Base-by-base conservation (phyloP, 2,329 filamentous ascomycete genomes). In the Clarireedia sp. region DNA sequence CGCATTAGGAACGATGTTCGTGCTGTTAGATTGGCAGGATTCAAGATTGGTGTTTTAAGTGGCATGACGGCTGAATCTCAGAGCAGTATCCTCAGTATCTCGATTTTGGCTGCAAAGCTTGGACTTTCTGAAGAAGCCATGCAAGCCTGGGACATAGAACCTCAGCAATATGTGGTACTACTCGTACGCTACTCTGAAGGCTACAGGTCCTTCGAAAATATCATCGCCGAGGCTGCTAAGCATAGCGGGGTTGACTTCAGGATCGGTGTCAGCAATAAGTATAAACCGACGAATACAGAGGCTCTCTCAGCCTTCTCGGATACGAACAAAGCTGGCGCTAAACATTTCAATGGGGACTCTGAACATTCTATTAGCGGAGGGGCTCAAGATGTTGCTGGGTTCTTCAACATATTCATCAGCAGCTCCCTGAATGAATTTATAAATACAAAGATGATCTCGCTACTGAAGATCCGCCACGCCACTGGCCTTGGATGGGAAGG, bases 101-200 rank as follows among this genome's bases (percentile, higher is more conserved):
- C 90, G 0, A 79, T 87, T 29, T 82, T 82, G 3, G 79, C 88
- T 29, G 74, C 78, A 3, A 87, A 86, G 62, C 78, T 96, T 1
- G 83, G 80, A 0, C 80, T 96, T 12, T 86, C 88, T 0, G 78
- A 85, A 38, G 87, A 91, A 64, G 84, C 83, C 0, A 79, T 89
- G 69, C 78, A 86, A 64, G 87, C 90, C 1, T 96, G 90, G 90
- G 78, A 85, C 57, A 68, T 96, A 10, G 71, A 79, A 14, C 71
- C 75, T 0, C 70, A 75, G 0, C 85, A 90, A 36, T 91, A 92
- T 64, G 69, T 95, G 40, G 79, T 92, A 4, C 74, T 95, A 4
- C 73, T 96, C 21, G 78, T 94, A 44, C 78, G 79, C 37, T 87
- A 87, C 60, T 71, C 75, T 0, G 68, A 70, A n/a, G 76, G 74